These are phyloP conservation scores for Umbelopsis ramanniana DNA, from an alignment of 192 early-diverging fungal species.

Conservation along the genomic window DNA sequence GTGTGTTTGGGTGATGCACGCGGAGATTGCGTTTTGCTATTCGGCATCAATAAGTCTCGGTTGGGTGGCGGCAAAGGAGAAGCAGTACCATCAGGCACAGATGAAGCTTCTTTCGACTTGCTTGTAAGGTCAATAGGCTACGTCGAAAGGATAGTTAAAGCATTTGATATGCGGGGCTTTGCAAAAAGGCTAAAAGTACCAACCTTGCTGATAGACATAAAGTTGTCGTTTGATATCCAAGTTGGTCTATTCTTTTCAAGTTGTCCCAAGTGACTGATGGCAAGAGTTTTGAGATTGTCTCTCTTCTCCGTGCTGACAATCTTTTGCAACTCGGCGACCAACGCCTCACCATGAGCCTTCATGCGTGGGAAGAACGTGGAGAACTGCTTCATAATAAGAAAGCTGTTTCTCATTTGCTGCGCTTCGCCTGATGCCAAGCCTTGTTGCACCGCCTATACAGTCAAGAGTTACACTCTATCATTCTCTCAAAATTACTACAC, in stretches of 20 bases:
- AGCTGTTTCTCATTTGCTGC: slow-evolving; percentile 75
- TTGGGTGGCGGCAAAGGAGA: background rate
- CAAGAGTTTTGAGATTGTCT: slow-evolving; percentile 75
- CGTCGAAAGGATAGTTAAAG: background rate
- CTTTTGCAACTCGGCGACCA: slow-evolving; percentile 47
- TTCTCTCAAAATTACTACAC: background rate
- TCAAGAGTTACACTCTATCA: background rate
- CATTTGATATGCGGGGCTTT: background rate
- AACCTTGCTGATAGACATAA: slow-evolving; percentile 29
- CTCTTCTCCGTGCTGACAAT: slow-evolving; percentile 62
- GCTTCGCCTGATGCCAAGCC: slow-evolving; percentile 66
- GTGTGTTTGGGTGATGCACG: background rate
- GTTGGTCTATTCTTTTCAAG: slow-evolving; percentile 34
- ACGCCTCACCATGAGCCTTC: slow-evolving; percentile 52
- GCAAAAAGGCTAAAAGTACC: background rate
- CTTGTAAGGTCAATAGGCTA: background rate
- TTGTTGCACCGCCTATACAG: slow-evolving; percentile 23
- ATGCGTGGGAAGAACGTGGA: slow-evolving; percentile 65
- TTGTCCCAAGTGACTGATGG: slow-evolving; percentile 45
- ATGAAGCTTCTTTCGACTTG: background rate
- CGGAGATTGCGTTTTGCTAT: background rate
- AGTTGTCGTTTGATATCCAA: slow-evolving; percentile 33
- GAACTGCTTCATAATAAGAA: slow-evolving; percentile 71
- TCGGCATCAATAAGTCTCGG: background rate
- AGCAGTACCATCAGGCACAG: background rate